A percentile compares a stretch with the other conserved stretches of the same genome.
These are phyloP conservation scores for Cryphonectria carpinicola DNA, from an alignment of 2,329 filamentous ascomycete species.

Conservation along the genomic window DNA sequence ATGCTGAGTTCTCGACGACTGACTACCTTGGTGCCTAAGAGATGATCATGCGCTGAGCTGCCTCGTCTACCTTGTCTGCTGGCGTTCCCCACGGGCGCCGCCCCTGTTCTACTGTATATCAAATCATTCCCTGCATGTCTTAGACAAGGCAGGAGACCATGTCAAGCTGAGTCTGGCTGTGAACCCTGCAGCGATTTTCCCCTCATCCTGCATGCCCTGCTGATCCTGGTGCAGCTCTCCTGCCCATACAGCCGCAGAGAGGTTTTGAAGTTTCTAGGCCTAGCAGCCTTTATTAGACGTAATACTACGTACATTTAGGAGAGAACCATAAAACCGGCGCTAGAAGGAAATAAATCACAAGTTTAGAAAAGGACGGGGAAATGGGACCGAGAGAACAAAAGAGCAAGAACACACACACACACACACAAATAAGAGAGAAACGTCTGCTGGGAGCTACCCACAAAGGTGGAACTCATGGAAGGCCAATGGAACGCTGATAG, in stretches of 20 bases:
- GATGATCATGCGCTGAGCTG: neutral
- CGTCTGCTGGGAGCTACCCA: neutral
- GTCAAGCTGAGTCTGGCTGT: neutral
- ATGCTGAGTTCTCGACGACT: neutral
- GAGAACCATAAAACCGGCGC: too few relatives aligned
- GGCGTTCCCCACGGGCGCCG: neutral
- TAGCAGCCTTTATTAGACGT: too few relatives aligned
- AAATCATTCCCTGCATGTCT: constrained; percentile 4
- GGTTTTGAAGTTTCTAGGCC: too few relatives aligned
- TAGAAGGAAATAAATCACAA: too few relatives aligned
- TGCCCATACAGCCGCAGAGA: neutral
- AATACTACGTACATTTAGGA: neutral
- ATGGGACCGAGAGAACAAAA: too few relatives aligned
- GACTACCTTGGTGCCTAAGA: neutral
- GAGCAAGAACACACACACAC: too few relatives aligned
- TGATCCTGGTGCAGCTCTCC: neutral
- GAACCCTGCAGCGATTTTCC: neutral
- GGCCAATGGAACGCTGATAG: constrained; percentile 10
- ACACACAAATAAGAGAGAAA: neutral
- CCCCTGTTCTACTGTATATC: neutral
- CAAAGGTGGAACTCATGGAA: constrained; percentile 1
- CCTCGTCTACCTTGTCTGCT: neutral
- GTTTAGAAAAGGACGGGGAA: neutral
- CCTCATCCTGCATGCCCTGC: neutral
- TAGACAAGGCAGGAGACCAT: constrained; percentile 9